Conservation (phyloP, 257 asterid genomes). For the Nicotiana tabacum region DNA sequence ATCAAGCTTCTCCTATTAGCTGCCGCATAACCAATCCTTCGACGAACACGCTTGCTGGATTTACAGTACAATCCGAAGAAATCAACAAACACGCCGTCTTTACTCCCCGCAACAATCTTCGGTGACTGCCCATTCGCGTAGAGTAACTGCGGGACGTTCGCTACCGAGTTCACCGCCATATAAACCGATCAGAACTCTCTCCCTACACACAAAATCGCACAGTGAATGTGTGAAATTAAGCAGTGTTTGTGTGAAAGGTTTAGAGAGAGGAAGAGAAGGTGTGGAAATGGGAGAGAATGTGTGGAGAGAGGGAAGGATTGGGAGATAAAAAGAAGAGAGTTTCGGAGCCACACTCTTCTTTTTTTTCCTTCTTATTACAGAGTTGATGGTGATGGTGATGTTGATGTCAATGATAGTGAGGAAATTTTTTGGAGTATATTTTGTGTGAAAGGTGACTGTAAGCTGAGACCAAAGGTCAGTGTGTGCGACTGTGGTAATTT, state of each 20-base stretch:
- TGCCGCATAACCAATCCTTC: constrained; percentile 25
- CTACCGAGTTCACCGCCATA: constrained; percentile 31
- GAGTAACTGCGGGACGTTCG: constrained; percentile 34
- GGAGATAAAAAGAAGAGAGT: constrained; percentile 19
- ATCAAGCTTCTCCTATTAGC: constrained; percentile 17
- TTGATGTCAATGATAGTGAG: background rate
- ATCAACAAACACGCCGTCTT: constrained; percentile 26
- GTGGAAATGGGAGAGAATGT: constrained; percentile 14
- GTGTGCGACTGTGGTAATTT: background rate
- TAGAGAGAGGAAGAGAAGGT: background rate
- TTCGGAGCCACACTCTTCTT: constrained; percentile 16
- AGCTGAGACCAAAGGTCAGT: constrained; percentile 9
- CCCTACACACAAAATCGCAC: background rate
- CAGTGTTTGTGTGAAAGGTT: background rate
- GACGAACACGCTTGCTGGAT: constrained; percentile 25
- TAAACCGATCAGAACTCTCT: background rate
- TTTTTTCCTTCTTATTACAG: background rate
- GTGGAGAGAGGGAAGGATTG: constrained; percentile 23
- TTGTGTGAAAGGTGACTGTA: background rate
- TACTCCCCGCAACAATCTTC: constrained; percentile 4
- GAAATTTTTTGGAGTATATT: background rate
- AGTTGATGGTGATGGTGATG: background rate
- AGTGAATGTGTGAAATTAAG: background rate
- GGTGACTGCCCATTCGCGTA: constrained; percentile 24
- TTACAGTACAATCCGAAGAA: constrained; percentile 29